Percentiles rank a stretch among this genome's conserved stretches.
These are phyloP conservation scores for Microascus cirrosus DNA, from an alignment of 2,329 filamentous ascomycete genomes.

Conservation along the genomic window DNA sequence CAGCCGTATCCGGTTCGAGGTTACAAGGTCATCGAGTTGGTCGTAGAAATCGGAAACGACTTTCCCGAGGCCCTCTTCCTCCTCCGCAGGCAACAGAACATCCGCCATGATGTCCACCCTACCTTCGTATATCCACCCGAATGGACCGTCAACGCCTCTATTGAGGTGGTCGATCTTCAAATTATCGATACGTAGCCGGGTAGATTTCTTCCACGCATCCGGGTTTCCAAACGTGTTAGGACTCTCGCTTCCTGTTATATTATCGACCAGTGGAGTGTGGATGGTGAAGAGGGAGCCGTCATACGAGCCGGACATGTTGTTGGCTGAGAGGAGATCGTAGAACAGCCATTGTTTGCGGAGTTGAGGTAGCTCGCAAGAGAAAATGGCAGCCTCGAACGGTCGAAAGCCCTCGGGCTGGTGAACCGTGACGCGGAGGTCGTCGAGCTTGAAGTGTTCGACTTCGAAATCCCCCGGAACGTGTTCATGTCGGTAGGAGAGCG, in stretches of 20 bases:
- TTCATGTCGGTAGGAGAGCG: conserved; percentile 75
- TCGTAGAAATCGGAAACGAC: conserved; percentile 98
- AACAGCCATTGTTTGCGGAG: conserved; percentile 94
- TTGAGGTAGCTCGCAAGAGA: conserved; percentile 86
- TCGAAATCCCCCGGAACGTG: conserved; percentile 92
- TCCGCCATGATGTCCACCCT: conserved; percentile 95
- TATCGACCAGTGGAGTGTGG: conserved; percentile 50
- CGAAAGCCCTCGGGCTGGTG: conserved; percentile 85
- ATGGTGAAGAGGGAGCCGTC: conserved; percentile 96
- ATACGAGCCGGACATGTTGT: conserved; percentile 90
- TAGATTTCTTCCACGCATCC: conserved; percentile 90
- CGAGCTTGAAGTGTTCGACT: conserved; percentile 91
- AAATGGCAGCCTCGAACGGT: conserved; percentile 93
- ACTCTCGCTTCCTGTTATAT: not conserved
- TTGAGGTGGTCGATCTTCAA: conserved; percentile 95
- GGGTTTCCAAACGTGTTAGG: conserved; percentile 44
- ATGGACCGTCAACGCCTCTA: conserved; percentile 81
- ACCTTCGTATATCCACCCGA: conserved; percentile 96
- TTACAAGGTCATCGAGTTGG: conserved; percentile 85
- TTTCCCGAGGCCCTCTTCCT: conserved; percentile 80
- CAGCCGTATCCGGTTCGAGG: conserved; percentile 58
- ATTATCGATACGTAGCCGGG: conserved; percentile 80
- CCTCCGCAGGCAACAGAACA: conserved; percentile 84
- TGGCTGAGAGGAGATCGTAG: conserved; percentile 92
- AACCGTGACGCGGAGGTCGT: conserved; percentile 82